A percentile compares a stretch with the other conserved stretches of the same genome.
Evolutionary conservation across 768 basidiomycete genomes (phyloP).

Genomic region (Psilocybe cubensis): DNA sequence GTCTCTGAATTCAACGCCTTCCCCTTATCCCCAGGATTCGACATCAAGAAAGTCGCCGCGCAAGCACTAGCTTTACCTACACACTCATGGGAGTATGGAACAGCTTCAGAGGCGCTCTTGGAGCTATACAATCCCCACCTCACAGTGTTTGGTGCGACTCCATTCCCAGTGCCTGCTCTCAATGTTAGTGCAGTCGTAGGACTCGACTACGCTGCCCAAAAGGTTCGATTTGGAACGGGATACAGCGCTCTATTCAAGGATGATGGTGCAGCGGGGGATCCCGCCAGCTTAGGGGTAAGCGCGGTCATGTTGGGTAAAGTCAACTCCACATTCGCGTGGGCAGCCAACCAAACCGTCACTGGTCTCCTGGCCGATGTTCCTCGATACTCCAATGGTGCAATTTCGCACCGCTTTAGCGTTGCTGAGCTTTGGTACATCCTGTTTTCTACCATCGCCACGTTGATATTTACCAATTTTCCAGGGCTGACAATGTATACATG

Average conservation of each 20-base stretch:
- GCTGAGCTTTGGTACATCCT: conserved; percentile 46
- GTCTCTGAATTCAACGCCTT: conserved; percentile 25
- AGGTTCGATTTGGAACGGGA: conserved; percentile 38
- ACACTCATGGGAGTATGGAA: conserved; percentile 53
- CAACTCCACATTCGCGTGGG: conserved; percentile 34
- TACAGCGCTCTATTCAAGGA: conserved; percentile 36
- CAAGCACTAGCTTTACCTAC: conserved; percentile 40
- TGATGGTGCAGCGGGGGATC: conserved; percentile 47
- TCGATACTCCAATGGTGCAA: conserved; percentile 46
- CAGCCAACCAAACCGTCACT: conserved; percentile 35
- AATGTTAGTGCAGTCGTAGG: conserved; percentile 27
- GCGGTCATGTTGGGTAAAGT: conserved; percentile 47
- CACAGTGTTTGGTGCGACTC: conserved; percentile 43
- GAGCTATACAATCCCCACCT: conserved; percentile 46
- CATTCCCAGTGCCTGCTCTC: conserved; percentile 37
- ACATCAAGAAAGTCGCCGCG: conserved; percentile 34
- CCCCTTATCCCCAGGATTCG: conserved; percentile 41
- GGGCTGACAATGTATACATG: conserved; percentile 58
- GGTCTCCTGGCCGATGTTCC: conserved; percentile 39
- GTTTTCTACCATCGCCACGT: background rate
- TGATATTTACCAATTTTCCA: conserved; percentile 30
- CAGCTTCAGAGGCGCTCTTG: conserved; percentile 42
- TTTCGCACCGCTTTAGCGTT: conserved; percentile 43
- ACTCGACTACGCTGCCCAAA: conserved; percentile 41
- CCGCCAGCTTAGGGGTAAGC: conserved; percentile 49